Conservation (phyloP, 2,329 filamentous ascomycete species). For the Beauveria rudraprayagi region DNA sequence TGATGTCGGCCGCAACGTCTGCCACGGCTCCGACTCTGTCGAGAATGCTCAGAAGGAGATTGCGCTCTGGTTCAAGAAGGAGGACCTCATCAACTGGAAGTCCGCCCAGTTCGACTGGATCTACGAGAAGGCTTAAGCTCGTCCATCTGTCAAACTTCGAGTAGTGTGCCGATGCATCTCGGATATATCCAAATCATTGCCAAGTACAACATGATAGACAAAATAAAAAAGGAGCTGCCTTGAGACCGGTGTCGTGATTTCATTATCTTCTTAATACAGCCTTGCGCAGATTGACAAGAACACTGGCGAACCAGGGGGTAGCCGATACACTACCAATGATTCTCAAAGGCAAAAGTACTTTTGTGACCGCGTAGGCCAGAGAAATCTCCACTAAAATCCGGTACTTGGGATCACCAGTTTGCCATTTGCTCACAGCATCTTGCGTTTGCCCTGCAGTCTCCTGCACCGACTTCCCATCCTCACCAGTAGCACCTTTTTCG, state of each 20-base stretch:
- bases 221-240: neutral
- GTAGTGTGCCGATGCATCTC: neutral
- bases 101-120: slow-evolving; percentile 81
- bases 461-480: neutral
- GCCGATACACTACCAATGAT: slow-evolving; percentile 75
- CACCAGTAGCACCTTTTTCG: slow-evolving; percentile 24
- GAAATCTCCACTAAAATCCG: slow-evolving; percentile 63
- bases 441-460: slow-evolving; percentile 14
- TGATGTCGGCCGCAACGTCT: slow-evolving; percentile 86
- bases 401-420: slow-evolving; percentile 37
- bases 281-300: slow-evolving; percentile 39
- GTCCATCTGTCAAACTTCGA: neutral
- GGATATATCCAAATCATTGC: neutral
- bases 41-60: slow-evolving; percentile 99
- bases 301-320: slow-evolving; percentile 83
- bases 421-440: slow-evolving; percentile 29
- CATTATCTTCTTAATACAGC: slow-evolving; percentile 23
- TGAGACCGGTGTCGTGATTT: neutral
- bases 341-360: slow-evolving; percentile 70
- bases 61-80: slow-evolving; percentile 91
- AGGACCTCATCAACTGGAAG: slow-evolving; percentile 82
- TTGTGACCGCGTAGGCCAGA: slow-evolving; percentile 85
- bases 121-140: slow-evolving; percentile 73
- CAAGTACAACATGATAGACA: neutral
- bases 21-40: slow-evolving; percentile 97